Conservation (phyloP, 2,329 filamentous ascomycete genomes). For the Cercospora sp. region DNA sequence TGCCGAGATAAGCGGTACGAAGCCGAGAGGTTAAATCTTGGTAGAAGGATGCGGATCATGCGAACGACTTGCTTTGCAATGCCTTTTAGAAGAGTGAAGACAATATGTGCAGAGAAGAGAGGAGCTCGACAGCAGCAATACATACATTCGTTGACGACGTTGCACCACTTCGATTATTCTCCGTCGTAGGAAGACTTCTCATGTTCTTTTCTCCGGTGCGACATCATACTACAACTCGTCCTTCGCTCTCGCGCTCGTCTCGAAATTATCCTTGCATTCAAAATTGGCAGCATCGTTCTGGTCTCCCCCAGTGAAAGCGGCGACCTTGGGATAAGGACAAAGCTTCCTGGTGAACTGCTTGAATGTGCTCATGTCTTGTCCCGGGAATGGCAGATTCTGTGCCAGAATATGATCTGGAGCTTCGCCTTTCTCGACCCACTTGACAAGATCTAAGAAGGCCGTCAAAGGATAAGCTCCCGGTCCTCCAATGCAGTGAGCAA, state of each 20-base stretch:
- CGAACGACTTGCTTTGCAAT: background rate
- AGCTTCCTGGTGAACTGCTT: constrained; percentile 15
- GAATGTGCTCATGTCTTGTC: constrained; percentile 7
- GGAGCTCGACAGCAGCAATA: background rate
- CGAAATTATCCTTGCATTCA: constrained; percentile 23
- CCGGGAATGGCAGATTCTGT: constrained; percentile 10
- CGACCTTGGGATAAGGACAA: constrained; percentile 29
- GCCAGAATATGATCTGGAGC: constrained; percentile 25
- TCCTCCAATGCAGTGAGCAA: constrained; percentile 40
- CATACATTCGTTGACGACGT: background rate
- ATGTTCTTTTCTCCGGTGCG: background rate
- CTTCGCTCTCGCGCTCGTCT: background rate
- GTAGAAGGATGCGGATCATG: background rate
- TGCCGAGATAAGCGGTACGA: background rate
- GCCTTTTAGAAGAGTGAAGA: background rate
- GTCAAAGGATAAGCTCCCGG: constrained; percentile 29
- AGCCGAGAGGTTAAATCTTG: background rate
- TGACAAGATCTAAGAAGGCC: constrained; percentile 21
- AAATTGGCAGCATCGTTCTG: constrained; percentile 22
- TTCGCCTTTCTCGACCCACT: constrained; percentile 34
- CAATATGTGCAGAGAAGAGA: background rate
- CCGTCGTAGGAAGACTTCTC: background rate
- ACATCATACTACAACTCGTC: constrained; percentile 18
- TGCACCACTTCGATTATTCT: background rate
- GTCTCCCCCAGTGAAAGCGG: constrained; percentile 24